These are phyloP conservation scores for Glarea lozoyensis DNA, from an alignment of 495 filamentous ascomycete species.

Conservation along the genomic window DNA sequence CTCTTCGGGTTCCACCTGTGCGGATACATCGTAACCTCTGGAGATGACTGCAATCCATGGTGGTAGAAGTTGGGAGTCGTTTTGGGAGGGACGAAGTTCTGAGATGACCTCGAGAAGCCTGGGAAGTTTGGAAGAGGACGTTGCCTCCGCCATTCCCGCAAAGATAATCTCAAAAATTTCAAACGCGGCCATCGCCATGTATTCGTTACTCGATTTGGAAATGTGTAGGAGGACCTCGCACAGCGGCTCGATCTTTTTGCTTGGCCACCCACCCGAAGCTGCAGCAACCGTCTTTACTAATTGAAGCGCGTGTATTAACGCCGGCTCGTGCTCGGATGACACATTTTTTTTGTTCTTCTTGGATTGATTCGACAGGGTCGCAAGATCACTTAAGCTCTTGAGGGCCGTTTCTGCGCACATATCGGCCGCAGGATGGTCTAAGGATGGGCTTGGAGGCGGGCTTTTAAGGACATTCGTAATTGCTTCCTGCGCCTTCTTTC, in stretches of 20 bases:
- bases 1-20: conserved; percentile 74
- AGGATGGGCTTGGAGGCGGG: conserved; percentile 77
- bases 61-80: conserved; percentile 85
- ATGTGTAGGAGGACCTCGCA: conserved; percentile 85
- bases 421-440: conserved; percentile 89
- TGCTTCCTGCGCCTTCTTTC: conserved; percentile 89
- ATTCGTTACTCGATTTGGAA: conserved; percentile 81
- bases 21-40: conserved; percentile 85
- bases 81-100: conserved; percentile 80
- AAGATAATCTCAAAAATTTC: conserved; percentile 97
- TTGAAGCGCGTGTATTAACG: conserved; percentile 83
- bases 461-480: conserved; percentile 71
- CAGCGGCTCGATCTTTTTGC: conserved; percentile 82
- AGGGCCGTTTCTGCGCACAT: conserved; percentile 91
- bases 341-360: conserved; percentile 61
- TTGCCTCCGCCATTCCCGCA: conserved; percentile 68
- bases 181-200: conserved; percentile 89
- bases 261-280: conserved; percentile 93
- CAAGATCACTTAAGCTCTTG: conserved; percentile 61
- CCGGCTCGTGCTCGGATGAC: conserved; percentile 59
- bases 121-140: conserved; percentile 80
- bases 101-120: conserved; percentile 76
- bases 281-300: conserved; percentile 79
- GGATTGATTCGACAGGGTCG: conserved; percentile 44
- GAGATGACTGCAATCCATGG: conserved; percentile 95